A percentile compares a stretch with the other conserved stretches of the same genome.
phyloP scores from a whole-genome alignment of 495 filamentous ascomycete genomes.

The Letharia lupina region DNA sequence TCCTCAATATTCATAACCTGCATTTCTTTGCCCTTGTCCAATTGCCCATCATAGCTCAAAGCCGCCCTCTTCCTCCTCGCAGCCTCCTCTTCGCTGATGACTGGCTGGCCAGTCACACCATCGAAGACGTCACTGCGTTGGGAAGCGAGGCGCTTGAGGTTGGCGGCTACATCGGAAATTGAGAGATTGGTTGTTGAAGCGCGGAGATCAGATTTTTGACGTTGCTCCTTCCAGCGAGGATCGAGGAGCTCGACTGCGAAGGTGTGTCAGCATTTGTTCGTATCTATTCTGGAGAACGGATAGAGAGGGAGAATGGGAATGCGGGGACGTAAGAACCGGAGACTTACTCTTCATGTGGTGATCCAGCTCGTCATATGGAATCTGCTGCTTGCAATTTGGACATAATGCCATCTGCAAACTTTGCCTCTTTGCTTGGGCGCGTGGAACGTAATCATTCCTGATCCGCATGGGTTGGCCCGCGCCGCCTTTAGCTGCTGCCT shows the following conservation, averaged over 20 bases:
- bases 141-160: slow-evolving; percentile 92
- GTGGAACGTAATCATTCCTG: slow-evolving; percentile 81
- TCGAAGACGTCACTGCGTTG: slow-evolving; percentile 92
- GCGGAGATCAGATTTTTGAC: slow-evolving; percentile 74
- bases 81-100: slow-evolving; percentile 62
- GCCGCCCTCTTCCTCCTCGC: slow-evolving; percentile 67
- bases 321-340: neutral
- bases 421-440: slow-evolving; percentile 62
- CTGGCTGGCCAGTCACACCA: slow-evolving; percentile 52
- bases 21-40: slow-evolving; percentile 27
- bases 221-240: slow-evolving; percentile 92
- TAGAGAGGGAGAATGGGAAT: neutral
- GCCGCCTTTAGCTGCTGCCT: slow-evolving; percentile 62
- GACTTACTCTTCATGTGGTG: slow-evolving; percentile 80
- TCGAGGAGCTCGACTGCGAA: slow-evolving; percentile 75
- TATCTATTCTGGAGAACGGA: neutral
- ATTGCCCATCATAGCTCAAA: slow-evolving; percentile 51
- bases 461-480: slow-evolving; percentile 78
- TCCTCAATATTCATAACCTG: slow-evolving; percentile 31
- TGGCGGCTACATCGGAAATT: slow-evolving; percentile 80
- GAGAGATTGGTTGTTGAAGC: slow-evolving; percentile 81
- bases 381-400: slow-evolving; percentile 87
- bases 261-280: slow-evolving; percentile 18
- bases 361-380: slow-evolving; percentile 77
- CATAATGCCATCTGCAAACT: slow-evolving; percentile 66